Percentiles rank a stretch among this genome's conserved stretches.
Conservation (phyloP, 2,329 filamentous ascomycete genomes). For the Lomentospora prolificans region DNA sequence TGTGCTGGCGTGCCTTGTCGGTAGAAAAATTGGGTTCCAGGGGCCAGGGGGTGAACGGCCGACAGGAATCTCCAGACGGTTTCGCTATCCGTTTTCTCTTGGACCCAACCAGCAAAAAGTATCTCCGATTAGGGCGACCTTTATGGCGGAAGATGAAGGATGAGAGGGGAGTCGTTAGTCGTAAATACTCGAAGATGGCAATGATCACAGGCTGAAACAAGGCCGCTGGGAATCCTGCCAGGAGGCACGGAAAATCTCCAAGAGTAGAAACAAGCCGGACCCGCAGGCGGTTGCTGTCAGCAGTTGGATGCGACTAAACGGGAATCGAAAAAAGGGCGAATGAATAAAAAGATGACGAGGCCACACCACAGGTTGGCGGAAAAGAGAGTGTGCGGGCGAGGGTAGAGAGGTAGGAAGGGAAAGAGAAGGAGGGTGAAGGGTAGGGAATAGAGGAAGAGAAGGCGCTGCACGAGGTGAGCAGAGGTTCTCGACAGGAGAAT, state of each 20-base stretch:
- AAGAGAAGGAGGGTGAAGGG: neutral
- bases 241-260: constrained; percentile 10
- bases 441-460: too few relatives aligned
- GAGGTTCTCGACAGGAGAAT: neutral
- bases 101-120: neutral
- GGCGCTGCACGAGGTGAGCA: constrained; percentile 3
- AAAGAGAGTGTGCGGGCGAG: neutral
- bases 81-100: neutral
- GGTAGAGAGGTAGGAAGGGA: neutral
- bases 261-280: constrained; percentile 9
- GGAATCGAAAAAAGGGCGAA: constrained; percentile 4
- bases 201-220: constrained; percentile 9
- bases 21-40: neutral
- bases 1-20: neutral
- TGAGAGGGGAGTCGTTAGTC: neutral
- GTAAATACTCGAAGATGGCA: neutral
- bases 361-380: constrained; percentile 9
- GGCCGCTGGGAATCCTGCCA: constrained; percentile 8
- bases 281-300: constrained; percentile 7
- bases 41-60: neutral
- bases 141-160: neutral
- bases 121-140: neutral
- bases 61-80: neutral
- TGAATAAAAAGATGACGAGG: neutral
- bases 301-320: constrained; percentile 1